A percentile compares a stretch with the other conserved stretches of the same genome.
These are phyloP conservation scores for Termitomyces sp. DNA, from an alignment of 768 basidiomycete genomes.

Conservation along the genomic window DNA sequence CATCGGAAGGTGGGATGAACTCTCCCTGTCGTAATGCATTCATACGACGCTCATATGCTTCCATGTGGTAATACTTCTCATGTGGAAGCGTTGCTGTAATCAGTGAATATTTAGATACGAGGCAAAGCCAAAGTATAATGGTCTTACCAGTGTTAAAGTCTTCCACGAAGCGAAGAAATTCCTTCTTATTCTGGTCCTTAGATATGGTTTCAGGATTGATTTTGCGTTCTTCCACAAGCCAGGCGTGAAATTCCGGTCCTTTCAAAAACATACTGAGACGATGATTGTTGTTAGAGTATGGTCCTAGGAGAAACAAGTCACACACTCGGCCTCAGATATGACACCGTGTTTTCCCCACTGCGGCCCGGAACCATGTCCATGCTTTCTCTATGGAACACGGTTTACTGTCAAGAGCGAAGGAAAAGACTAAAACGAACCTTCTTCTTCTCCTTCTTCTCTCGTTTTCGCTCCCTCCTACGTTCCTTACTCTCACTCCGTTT, in stretches of 20 bases:
- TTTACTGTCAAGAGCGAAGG: not conserved
- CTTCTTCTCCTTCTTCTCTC: conserved; percentile 45
- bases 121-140: not conserved
- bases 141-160: conserved; percentile 77
- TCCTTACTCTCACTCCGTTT: conserved; percentile 41
- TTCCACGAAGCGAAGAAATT: conserved; percentile 78
- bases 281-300: not conserved
- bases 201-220: conserved; percentile 86
- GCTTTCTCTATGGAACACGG: conserved; percentile 41
- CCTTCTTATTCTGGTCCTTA: conserved; percentile 82
- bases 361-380: conserved; percentile 45
- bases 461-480: conserved; percentile 33
- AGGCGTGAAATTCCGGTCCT: conserved; percentile 81
- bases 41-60: conserved; percentile 82
- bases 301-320: conserved; percentile 8
- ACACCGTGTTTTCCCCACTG: conserved; percentile 93
- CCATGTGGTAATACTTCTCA: conserved; percentile 94
- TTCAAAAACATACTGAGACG: conserved; percentile 74
- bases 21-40: conserved; percentile 79
- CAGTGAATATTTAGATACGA: not conserved
- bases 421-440: conserved; percentile 31
- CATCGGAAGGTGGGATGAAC: conserved; percentile 65
- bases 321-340: conserved; percentile 82
- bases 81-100: conserved; percentile 80
- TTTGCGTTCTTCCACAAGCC: conserved; percentile 91